Evolutionary conservation across 2,329 filamentous ascomycete genomes (phyloP), one percentile per base, ranked within the genome.

Genomic region (Pyrenochaeta sp.): DNA sequence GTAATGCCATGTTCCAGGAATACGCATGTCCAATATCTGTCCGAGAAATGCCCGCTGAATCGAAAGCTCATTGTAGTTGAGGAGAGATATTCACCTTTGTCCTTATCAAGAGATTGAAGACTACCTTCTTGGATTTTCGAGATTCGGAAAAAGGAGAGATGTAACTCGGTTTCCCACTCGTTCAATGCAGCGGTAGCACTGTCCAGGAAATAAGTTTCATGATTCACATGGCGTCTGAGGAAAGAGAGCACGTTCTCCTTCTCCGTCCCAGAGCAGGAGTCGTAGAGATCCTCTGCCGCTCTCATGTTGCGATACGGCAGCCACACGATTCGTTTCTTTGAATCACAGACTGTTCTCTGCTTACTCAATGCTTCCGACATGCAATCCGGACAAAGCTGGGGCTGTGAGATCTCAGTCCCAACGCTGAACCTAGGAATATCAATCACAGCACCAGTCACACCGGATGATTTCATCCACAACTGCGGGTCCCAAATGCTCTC

Each of bases 1-100:
- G n/a, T n/a, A n/a, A 44, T 39, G 6, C 41, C 13, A 22, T 48
- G 29, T 31, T 68, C 46, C 10, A 65, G 37, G n/a, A 62, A 37
- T 31, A 63, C 51, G 24, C 65, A 67, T 1, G 66, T 70, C 66
- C 66, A 69, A 23, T 60, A 68, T 0, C 65, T 57, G 28, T 70
- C 66, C 17, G 64, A 68, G 24, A 66, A 64, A 41, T 71, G 64
- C 3, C 66, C 65, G 6, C 44, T 26, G 21, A 71, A 64, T 6
- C 60, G 55, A 23, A 69, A 71, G 0, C 64, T 46, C n/a, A n/a
- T n/a, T n/a, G n/a, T n/a, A n/a, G n/a, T n/a, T n/a, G n/a, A n/a
- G n/a, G n/a, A n/a, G n/a, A n/a, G n/a, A n/a, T n/a, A n/a, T 17
- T 56, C 52, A 0, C 55, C 47, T 0, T 50, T 53, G 28, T 51